Percentiles rank a stretch among this genome's conserved stretches.
Evolutionary conservation across 129 eudicot species (phyloP).

Genomic region (Chrysanthemum lavandulifolium): DNA sequence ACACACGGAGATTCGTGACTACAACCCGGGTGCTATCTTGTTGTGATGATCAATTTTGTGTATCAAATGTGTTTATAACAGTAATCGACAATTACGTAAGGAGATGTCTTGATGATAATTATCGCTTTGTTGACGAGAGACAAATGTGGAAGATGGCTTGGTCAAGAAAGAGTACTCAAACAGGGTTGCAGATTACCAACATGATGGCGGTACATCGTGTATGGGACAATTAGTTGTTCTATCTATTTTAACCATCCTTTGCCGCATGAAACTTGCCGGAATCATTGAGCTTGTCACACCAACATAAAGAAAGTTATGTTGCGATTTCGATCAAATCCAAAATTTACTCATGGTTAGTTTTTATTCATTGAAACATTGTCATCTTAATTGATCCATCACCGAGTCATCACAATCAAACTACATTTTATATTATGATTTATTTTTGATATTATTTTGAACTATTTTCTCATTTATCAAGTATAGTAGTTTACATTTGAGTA

Average conservation of each 20-base stretch:
- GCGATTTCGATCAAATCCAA: not conserved
- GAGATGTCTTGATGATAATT: not conserved
- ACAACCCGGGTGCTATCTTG: not conserved
- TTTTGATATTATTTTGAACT: too few relatives aligned
- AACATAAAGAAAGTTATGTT: constrained; percentile 1
- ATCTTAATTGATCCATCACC: too few relatives aligned
- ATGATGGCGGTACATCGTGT: not conserved
- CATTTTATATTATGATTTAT: too few relatives aligned
- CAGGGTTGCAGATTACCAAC: constrained; percentile 5
- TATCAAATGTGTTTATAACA: not conserved
- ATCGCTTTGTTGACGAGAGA: not conserved
- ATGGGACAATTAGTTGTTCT: constrained; percentile 5
- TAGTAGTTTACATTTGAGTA: too few relatives aligned
- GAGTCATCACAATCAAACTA: too few relatives aligned
- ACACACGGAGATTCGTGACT: not conserved
- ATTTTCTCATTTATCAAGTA: too few relatives aligned
- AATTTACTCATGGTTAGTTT: not conserved
- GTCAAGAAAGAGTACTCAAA: too few relatives aligned
- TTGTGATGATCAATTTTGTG: not conserved
- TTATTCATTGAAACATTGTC: not conserved
- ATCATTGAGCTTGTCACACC: constrained; percentile 7
- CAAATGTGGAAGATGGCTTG: not conserved
- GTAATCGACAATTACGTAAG: not conserved
- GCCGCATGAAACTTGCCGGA: not conserved
- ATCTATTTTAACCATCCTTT: not conserved